These are phyloP conservation scores for Pseudoneurospora amorphoporcata DNA, from an alignment of 495 filamentous ascomycete species.

Conservation along the genomic window DNA sequence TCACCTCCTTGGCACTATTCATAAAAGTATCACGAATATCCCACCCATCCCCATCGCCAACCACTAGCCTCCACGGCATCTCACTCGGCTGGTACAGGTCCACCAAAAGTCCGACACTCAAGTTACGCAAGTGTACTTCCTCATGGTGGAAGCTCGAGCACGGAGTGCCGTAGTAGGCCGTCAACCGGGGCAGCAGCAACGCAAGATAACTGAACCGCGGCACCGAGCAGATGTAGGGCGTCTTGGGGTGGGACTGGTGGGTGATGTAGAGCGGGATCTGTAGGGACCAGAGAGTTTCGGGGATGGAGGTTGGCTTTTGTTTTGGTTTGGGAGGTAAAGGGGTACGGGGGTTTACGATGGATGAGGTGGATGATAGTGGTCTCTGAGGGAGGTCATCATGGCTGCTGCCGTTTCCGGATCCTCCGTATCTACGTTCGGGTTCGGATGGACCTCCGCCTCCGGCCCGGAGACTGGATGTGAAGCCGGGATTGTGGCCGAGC, in stretches of 20 bases:
- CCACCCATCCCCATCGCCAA: constrained; percentile 49
- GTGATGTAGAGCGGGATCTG: constrained; percentile 43
- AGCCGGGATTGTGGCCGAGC: not conserved
- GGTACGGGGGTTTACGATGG: not conserved
- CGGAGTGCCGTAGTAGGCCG: constrained; percentile 59
- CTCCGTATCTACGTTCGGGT: no score
- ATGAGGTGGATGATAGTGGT: not conserved
- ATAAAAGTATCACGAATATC: constrained; percentile 85
- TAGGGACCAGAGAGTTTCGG: constrained; percentile 37
- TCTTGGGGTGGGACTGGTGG: constrained; percentile 27
- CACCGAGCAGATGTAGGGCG: constrained; percentile 43
- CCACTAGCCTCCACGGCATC: constrained; percentile 68
- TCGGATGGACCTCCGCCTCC: not conserved
- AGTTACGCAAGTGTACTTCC: constrained; percentile 58
- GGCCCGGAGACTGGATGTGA: not conserved
- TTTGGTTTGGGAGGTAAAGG: constrained; percentile 2
- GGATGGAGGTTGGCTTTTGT: constrained; percentile 14
- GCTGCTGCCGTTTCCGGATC: not conserved
- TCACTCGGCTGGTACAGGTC: constrained; percentile 56
- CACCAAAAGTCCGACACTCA: constrained; percentile 77
- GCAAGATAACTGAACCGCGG: constrained; percentile 65
- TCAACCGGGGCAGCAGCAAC: constrained; percentile 67
- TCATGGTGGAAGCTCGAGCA: constrained; percentile 78
- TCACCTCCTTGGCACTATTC: constrained; percentile 82
- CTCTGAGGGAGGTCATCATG: not conserved